Percentiles rank a stretch among this genome's conserved stretches.
Conservation (phyloP, 768 basidiomycete genomes). For the Nidularia pulvinata region DNA sequence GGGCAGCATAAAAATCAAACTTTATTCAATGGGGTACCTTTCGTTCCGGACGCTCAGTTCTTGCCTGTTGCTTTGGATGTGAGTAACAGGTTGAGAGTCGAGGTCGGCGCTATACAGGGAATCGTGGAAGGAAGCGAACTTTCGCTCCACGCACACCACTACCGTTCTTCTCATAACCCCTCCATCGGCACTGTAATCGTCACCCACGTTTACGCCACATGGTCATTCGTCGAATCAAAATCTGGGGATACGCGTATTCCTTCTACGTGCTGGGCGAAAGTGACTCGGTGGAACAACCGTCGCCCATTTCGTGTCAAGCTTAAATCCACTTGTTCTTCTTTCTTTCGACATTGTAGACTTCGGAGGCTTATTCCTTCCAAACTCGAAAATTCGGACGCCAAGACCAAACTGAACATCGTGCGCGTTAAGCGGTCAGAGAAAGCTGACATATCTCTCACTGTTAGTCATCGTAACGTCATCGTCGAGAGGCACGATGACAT, state of each 20-base stretch:
- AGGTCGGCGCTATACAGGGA: slow-evolving; percentile 62
- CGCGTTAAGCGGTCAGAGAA: slow-evolving; percentile 39
- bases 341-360: slow-evolving; percentile 43
- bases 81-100: slow-evolving; percentile 39
- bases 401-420: slow-evolving; percentile 40
- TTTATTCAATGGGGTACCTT: slow-evolving; percentile 58
- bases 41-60: slow-evolving; percentile 45
- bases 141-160: slow-evolving; percentile 61
- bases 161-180: slow-evolving; percentile 56
- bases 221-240: slow-evolving; percentile 50
- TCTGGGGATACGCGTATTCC: slow-evolving; percentile 23
- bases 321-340: slow-evolving; percentile 41
- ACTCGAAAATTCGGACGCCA: slow-evolving; percentile 26
- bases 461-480: slow-evolving; percentile 33
- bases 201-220: slow-evolving; percentile 54
- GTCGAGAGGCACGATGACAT: slow-evolving; percentile 46
- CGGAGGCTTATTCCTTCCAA: slow-evolving; percentile 31
- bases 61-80: slow-evolving; percentile 41
- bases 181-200: slow-evolving; percentile 48
- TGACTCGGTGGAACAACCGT: slow-evolving; percentile 51
- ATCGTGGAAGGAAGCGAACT: slow-evolving; percentile 65
- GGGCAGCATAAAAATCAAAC: slow-evolving; percentile 48
- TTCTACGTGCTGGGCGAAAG: slow-evolving; percentile 50
- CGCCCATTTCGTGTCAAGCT: slow-evolving; percentile 55
- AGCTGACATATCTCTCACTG: slow-evolving; percentile 52